Conservation (phyloP, 2,329 filamentous ascomycete genomes). For the Ophiostoma tasmaniense region DNA sequence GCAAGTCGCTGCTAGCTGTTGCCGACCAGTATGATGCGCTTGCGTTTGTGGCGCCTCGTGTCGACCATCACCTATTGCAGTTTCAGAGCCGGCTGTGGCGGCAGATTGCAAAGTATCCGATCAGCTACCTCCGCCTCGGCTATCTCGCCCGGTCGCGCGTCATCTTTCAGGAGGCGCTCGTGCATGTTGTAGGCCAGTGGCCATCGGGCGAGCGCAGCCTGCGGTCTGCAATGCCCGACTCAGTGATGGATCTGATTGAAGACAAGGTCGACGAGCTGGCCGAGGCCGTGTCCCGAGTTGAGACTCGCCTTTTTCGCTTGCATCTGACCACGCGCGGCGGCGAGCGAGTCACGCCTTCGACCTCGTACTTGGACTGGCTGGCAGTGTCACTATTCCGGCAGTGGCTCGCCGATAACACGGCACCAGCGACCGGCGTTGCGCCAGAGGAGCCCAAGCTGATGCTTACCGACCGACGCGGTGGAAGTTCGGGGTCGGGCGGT, state of each 20-base stretch:
- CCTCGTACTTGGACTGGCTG: slow-evolving; percentile 82
- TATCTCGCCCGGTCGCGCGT: slow-evolving; percentile 77
- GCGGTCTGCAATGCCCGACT: slow-evolving; percentile 60
- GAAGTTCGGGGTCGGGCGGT: slow-evolving; percentile 8
- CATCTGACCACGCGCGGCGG: slow-evolving; percentile 70
- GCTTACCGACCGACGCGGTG: slow-evolving; percentile 26
- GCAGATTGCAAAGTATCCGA: slow-evolving; percentile 92
- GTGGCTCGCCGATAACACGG: slow-evolving; percentile 87
- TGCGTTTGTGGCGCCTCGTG: slow-evolving; percentile 74
- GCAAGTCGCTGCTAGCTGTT: slow-evolving; percentile 77
- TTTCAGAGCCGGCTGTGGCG: slow-evolving; percentile 90
- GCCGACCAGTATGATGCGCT: slow-evolving; percentile 95
- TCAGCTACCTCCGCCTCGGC: slow-evolving; percentile 82
- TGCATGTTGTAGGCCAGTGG: slow-evolving; percentile 94
- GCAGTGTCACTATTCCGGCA: slow-evolving; percentile 80
- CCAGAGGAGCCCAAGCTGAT: slow-evolving; percentile 2
- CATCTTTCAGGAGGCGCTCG: slow-evolving; percentile 78
- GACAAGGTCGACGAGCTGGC: slow-evolving; percentile 91
- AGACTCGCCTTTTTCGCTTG: slow-evolving; percentile 73
- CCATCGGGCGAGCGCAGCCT: slow-evolving; percentile 71
- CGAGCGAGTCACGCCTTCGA: slow-evolving; percentile 71
- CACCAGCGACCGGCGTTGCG: slow-evolving; percentile 48
- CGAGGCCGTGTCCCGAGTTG: slow-evolving; percentile 69
- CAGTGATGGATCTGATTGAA: slow-evolving; percentile 81
- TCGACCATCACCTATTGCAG: slow-evolving; percentile 88